phyloP scores from a whole-genome alignment of 108 stramenopile species.

The Poteriospumella lacustris region DNA sequence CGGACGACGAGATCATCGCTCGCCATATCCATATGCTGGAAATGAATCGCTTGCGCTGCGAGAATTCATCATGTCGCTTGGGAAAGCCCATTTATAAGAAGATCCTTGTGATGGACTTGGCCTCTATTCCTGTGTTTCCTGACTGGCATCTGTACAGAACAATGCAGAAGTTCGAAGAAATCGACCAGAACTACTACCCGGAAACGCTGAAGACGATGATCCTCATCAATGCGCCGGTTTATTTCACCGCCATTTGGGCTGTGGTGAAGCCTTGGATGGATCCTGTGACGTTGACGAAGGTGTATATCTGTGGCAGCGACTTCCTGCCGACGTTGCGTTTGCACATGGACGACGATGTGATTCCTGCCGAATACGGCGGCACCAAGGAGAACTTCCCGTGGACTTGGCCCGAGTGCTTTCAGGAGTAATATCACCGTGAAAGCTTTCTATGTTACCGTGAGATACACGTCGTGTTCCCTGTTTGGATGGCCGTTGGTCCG shows the following conservation, averaged over 20 bases:
- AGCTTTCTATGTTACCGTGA: too few species aligned
- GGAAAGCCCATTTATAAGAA: constrained; percentile 9
- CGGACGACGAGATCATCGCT: neutral
- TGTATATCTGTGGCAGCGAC: constrained; percentile 32
- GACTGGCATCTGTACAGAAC: neutral
- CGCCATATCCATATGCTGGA: neutral
- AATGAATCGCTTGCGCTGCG: neutral
- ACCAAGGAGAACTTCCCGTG: neutral
- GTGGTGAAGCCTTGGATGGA: constrained; percentile 44
- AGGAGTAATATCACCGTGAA: neutral
- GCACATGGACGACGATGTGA: constrained; percentile 16
- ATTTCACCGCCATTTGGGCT: constrained; percentile 37
- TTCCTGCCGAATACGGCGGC: constrained; percentile 38
- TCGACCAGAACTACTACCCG: constrained; percentile 32
- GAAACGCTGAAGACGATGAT: constrained; percentile 39
- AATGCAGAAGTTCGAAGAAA: neutral
- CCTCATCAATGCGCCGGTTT: constrained; percentile 45
- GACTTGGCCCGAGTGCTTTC: neutral
- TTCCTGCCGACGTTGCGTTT: neutral
- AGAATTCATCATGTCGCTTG: neutral
- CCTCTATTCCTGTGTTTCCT: neutral
- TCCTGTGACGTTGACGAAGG: constrained; percentile 40
- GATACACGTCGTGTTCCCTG: too few species aligned
- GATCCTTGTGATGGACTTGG: constrained; percentile 4
- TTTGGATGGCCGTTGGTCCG: too few species aligned